Evolutionary conservation across 2,329 filamentous ascomycete genomes (phyloP), one percentile per base, ranked within the genome.

Genomic region (Phialophora macrospora): DNA sequence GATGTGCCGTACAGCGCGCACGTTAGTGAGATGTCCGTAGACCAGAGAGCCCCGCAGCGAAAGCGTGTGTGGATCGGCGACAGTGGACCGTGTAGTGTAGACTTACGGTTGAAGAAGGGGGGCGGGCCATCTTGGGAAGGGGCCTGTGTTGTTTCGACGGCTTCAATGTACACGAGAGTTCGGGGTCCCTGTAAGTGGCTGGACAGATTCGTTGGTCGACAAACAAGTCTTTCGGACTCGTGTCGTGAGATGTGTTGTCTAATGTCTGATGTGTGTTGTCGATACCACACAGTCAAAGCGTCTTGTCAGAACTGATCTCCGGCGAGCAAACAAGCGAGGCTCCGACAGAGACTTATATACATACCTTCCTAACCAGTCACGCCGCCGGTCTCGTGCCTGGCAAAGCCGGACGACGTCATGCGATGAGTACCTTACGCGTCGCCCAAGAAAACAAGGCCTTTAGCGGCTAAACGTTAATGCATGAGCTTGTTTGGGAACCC

Each of bases 81-180:
- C 3, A 3, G 24, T 24, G 34, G 1, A 17, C 3, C 3, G 34
- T 5, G 20, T 17, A 26, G 24, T 20, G 8, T 4, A 14, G 22
- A 51, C 64, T 12, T 55, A 67, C 65, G 4, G 65, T 64, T 12
- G 65, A 67, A 44, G 65, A 67, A 22, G 61, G 32, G 11, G 65
- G 56, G 28, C 52, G 54, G 12, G 65, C 32, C 65, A 67, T 67
- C 20, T 1, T 22, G 24, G 24, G 24, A 24, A n/a, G n/a, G n/a
- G n/a, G n/a, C n/a, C n/a, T n/a, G n/a, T n/a, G n/a, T n/a, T n/a
- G n/a, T n/a, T n/a, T n/a, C n/a, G n/a, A n/a, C n/a, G n/a, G 24
- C 24, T 24, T 2, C 24, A 24, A 24, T 24, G 24, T 24, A 24
- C 24, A 24, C 24, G n/a, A 24, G 24, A 24, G 24, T 24, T 24